These are phyloP conservation scores for Fraxinus excelsior DNA, from an alignment of 257 asterid genomes.

Conservation along the genomic window DNA sequence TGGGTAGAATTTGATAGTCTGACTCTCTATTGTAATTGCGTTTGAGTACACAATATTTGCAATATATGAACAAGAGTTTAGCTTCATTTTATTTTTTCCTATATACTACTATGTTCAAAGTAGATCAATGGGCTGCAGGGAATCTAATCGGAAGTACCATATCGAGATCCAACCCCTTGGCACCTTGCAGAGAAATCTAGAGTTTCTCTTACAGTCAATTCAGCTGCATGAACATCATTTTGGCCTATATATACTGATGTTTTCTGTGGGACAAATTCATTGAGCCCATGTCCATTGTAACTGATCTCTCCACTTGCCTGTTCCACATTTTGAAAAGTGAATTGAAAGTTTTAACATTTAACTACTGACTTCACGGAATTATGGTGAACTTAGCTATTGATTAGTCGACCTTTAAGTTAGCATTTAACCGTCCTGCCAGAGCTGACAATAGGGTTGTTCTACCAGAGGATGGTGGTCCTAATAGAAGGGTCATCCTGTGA, in stretches of 20 bases:
- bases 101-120: neutral
- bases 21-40: neutral
- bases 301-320: slow-evolving; percentile 60
- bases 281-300: slow-evolving; percentile 56
- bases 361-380: neutral
- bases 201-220: slow-evolving; percentile 74
- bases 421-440: slow-evolving; percentile 54
- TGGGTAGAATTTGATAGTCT: neutral
- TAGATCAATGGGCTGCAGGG: neutral
- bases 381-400: neutral
- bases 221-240: slow-evolving; percentile 64
- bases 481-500: slow-evolving; percentile 60
- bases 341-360: slow-evolving; percentile 46
- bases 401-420: slow-evolving; percentile 46
- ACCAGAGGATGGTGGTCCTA: slow-evolving; percentile 74
- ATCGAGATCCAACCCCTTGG: slow-evolving; percentile 62
- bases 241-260: slow-evolving; percentile 69
- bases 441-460: slow-evolving; percentile 64
- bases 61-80: neutral
- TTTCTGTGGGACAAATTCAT: slow-evolving; percentile 61
- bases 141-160: slow-evolving; percentile 34
- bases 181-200: slow-evolving; percentile 71
- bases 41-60: neutral
- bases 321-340: slow-evolving; percentile 24
- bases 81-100: neutral